These are phyloP conservation scores for Cyberlindnera meyerae DNA, from an alignment of 805 yeast species.

Conservation along the genomic window DNA sequence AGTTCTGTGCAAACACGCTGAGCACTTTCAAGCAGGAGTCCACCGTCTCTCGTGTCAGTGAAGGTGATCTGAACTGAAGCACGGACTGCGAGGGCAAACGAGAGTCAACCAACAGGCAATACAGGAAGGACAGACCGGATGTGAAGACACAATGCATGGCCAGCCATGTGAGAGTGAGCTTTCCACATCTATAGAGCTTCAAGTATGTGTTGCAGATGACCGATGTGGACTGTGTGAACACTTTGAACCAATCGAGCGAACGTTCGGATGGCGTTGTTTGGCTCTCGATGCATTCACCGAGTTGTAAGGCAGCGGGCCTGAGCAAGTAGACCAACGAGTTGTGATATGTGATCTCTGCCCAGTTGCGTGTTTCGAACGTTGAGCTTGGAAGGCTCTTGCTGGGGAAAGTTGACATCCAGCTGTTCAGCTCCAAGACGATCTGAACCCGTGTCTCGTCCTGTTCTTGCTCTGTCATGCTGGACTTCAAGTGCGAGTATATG, in stretches of 20 bases:
- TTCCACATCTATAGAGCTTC: constrained; percentile 23
- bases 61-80: constrained; percentile 23
- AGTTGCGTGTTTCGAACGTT: constrained; percentile 29
- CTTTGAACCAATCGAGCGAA: constrained; percentile 30
- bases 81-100: constrained; percentile 14
- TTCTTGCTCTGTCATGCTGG: constrained; percentile 15
- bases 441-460: constrained; percentile 27
- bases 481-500: constrained; percentile 27
- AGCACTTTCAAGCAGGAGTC: constrained; percentile 27
- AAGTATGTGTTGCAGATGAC: constrained; percentile 28
- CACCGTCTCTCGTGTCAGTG: constrained; percentile 28
- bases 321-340: constrained; percentile 29
- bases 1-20: constrained; percentile 28
- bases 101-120: constrained; percentile 29
- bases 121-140: constrained; percentile 29
- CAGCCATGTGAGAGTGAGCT: constrained; percentile 28
- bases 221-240: constrained; percentile 29
- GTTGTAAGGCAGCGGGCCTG: constrained; percentile 29
- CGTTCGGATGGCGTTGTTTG: constrained; percentile 15
- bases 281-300: constrained; percentile 7
- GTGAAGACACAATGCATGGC: constrained; percentile 31
- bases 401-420: constrained; percentile 31
- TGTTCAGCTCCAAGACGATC: constrained; percentile 29
- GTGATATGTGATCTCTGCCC: constrained; percentile 32
- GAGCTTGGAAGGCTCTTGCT: constrained; percentile 23